These are phyloP conservation scores for Phytopythium mirpurense DNA, from an alignment of 352 stramenopile species.

Conservation along the genomic window DNA sequence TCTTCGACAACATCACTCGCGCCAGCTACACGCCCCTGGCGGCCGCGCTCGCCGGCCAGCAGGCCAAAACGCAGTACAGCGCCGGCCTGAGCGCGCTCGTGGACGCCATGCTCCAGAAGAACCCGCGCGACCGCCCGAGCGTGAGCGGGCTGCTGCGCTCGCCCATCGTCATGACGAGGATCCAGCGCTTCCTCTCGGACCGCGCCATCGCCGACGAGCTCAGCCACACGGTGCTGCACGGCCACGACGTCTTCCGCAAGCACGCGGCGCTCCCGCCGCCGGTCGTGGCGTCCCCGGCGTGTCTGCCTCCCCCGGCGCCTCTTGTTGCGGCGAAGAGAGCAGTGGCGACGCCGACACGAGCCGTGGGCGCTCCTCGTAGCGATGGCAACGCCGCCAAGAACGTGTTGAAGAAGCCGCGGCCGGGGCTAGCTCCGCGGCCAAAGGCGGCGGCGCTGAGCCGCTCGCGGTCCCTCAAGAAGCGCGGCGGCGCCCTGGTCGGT, in stretches of 20 bases:
- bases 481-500: neutral
- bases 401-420: too few relatives aligned
- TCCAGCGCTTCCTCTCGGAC: conserved; percentile 58
- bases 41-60: neutral
- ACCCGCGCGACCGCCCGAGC: conserved; percentile 52
- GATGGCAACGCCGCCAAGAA: neutral
- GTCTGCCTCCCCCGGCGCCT: neutral
- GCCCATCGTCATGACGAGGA: conserved; percentile 53
- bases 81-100: conserved; percentile 30
- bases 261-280: conserved; percentile 3
- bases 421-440: too few relatives aligned
- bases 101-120: conserved; percentile 53
- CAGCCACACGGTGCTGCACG: conserved; percentile 67
- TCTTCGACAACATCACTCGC: conserved; percentile 70
- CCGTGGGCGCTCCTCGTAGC: neutral
- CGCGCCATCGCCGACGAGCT: conserved; percentile 48
- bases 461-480: conserved; percentile 13
- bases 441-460: neutral
- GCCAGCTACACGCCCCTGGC: conserved; percentile 19
- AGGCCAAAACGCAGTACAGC: conserved; percentile 18
- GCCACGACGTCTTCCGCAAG: conserved; percentile 60
- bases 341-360: neutral
- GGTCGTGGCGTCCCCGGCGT: neutral
- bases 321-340: neutral
- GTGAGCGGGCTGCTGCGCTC: conserved; percentile 54